Conservation (phyloP, 768 basidiomycete species). For the Serendipita sp. region DNA sequence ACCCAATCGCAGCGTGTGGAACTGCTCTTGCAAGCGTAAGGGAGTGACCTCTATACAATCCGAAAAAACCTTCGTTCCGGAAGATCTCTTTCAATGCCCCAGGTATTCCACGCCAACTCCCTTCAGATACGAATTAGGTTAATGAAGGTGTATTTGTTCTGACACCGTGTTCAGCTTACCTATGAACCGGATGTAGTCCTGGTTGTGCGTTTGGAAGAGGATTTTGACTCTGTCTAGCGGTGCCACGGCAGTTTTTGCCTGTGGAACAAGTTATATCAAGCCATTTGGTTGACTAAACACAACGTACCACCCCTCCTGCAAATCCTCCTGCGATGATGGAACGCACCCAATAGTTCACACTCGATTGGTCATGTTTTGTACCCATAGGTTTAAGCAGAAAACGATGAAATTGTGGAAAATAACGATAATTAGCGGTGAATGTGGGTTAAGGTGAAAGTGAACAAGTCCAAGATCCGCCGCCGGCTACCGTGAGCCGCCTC, state of each 20-base stretch:
- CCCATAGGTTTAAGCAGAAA: background rate
- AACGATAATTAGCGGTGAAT: background rate
- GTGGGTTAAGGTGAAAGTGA: background rate
- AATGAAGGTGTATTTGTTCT: slow-evolving; percentile 22
- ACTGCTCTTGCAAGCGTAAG: slow-evolving; percentile 88
- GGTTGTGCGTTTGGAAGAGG: slow-evolving; percentile 92
- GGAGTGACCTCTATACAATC: slow-evolving; percentile 90
- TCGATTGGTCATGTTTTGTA: background rate
- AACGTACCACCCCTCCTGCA: background rate
- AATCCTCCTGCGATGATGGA: slow-evolving; percentile 5
- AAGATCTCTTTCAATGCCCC: slow-evolving; percentile 58
- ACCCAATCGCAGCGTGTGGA: slow-evolving; percentile 89
- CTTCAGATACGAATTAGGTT: slow-evolving; percentile 30
- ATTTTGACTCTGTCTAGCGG: slow-evolving; percentile 98
- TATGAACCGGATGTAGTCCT: slow-evolving; percentile 85
- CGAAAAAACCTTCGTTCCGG: slow-evolving; percentile 46
- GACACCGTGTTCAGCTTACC: slow-evolving; percentile 39
- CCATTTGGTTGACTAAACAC: no score
- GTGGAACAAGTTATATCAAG: background rate
- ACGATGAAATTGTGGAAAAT: background rate
- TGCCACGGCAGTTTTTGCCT: slow-evolving; percentile 92
- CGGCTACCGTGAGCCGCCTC: no score
- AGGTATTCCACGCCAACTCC: slow-evolving; percentile 75
- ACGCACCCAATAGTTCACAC: background rate
- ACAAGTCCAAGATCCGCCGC: background rate